These are phyloP conservation scores for Colletotrichum tabaci DNA, from an alignment of 2,329 filamentous ascomycete genomes.

Conservation along the genomic window DNA sequence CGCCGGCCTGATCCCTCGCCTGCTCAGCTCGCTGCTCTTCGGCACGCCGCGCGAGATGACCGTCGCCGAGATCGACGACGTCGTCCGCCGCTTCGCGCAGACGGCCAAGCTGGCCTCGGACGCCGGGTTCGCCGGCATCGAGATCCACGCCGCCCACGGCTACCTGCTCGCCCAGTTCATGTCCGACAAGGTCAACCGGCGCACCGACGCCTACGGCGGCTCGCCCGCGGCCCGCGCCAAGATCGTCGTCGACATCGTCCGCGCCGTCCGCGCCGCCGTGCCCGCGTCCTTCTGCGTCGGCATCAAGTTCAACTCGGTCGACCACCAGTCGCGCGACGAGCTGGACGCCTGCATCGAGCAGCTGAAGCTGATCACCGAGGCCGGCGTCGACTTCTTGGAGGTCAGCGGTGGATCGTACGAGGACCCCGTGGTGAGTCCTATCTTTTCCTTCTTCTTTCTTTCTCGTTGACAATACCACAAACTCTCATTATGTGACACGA, in stretches of 20 bases:
- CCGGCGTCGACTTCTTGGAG: conserved; percentile 77
- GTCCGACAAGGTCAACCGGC: conserved; percentile 62
- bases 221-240: conserved; percentile 62
- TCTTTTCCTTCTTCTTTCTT: too few species aligned
- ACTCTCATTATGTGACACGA: conserved; percentile 19
- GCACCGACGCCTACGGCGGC: conserved; percentile 71
- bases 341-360: conserved; percentile 72
- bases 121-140: conserved; percentile 62
- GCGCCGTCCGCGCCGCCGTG: conserved; percentile 56
- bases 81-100: conserved; percentile 66
- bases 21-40: conserved; percentile 56
- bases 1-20: conserved; percentile 51
- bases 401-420: conserved; percentile 76
- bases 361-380: conserved; percentile 62
- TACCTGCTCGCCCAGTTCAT: conserved; percentile 72
- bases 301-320: conserved; percentile 71
- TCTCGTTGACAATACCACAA: neutral
- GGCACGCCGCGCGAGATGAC: conserved; percentile 72
- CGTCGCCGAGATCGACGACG: conserved; percentile 65
- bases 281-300: conserved; percentile 63
- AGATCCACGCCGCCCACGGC: conserved; percentile 68
- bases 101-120: conserved; percentile 64
- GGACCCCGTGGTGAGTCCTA: conserved; percentile 59
- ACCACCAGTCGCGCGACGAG: conserved; percentile 64
- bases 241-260: conserved; percentile 66